Conservation (phyloP, 2,329 filamentous ascomycete genomes). For the Raffaelea albimanens region DNA sequence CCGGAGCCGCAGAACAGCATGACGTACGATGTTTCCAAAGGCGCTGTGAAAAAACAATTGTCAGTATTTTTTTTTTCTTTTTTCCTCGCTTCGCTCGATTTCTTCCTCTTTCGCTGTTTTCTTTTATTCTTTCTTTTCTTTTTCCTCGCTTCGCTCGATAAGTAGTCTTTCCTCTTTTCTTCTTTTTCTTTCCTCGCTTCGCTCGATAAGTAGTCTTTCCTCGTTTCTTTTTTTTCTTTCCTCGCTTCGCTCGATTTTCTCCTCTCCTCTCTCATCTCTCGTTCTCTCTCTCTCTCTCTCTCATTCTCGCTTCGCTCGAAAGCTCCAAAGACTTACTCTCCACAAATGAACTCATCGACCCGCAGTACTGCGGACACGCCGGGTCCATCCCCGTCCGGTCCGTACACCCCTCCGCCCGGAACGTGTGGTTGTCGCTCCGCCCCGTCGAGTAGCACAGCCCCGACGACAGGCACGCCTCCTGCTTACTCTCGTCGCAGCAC, state of each 20-base stretch:
- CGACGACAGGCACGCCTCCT: constrained; percentile 14
- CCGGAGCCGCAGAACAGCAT: constrained; percentile 10
- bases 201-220: no score
- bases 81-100: no score
- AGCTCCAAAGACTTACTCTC: constrained; percentile 2
- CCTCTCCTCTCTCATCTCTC: background rate
- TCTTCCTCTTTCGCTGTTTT: no score
- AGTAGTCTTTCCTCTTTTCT: no score
- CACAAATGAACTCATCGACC: constrained; percentile 10
- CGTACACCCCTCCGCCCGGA: constrained; percentile 14
- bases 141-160: no score
- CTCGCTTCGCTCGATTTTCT: no score
- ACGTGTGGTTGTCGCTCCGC: constrained; percentile 13
- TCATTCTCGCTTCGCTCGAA: background rate
- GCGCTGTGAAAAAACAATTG: constrained; percentile 1
- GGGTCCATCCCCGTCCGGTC: constrained; percentile 13
- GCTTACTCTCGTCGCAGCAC: constrained; percentile 13
- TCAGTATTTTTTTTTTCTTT: no score
- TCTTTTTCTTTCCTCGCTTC: no score
- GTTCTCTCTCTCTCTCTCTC: background rate
- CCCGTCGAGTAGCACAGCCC: constrained; percentile 14
- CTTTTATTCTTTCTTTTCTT: no score
- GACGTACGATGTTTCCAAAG: constrained; percentile 12
- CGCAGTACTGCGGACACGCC: constrained; percentile 14
- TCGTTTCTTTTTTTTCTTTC: no score